Base-by-base conservation (phyloP, 768 basidiomycete genomes). In the Bullera alba region DNA sequence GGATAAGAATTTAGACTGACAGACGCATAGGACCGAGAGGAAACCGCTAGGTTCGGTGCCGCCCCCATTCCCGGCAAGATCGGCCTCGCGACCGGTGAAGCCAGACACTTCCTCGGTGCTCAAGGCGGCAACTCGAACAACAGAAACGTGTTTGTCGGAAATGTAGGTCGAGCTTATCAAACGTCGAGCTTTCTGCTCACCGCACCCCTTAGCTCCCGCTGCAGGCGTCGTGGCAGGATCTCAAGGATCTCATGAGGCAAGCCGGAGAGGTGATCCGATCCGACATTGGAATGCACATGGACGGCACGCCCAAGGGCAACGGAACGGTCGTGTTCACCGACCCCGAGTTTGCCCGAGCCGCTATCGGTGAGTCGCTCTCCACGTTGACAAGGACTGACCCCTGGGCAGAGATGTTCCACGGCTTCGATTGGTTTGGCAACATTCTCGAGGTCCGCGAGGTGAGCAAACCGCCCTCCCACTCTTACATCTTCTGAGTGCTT, bases 171-270 rank as follows among this genome's bases (percentile, higher is more conserved):
- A n/a, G 21, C 22, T 29, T 28, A 25, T 16, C 2, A 14, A 19
- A 26, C 17, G 41, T 21, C 10, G 23, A 34, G 43, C 38, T 55
- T 30, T 32, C 14, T n/a, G 37, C 26, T 49, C 4, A 46, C 30
- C 16, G n/a, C 23, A 14, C 19, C 3, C 14, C 29, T 4, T 57
- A 96, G 92, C 75, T 97, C 25, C 92, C 91, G 2, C 89, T 87
- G 68, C 89, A 92, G 75, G 91, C 90, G n/a, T 89, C 89, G 26
- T 99, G 93, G 93, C 93, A 99, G 71, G 93, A 97, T 70, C 76
- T 97, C 49, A 97, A 97, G 68, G 93, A 97, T 72, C 77, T 97
- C 25, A 96, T 97, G 83, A 83, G 93, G 49, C 82, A 87, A 25
- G 87, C 93, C 38, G 93, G 93, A 5, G 87, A 88, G 67, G 92